phyloP scores from a whole-genome alignment of 352 stramenopile genomes.

The Lagenidium sp. region DNA sequence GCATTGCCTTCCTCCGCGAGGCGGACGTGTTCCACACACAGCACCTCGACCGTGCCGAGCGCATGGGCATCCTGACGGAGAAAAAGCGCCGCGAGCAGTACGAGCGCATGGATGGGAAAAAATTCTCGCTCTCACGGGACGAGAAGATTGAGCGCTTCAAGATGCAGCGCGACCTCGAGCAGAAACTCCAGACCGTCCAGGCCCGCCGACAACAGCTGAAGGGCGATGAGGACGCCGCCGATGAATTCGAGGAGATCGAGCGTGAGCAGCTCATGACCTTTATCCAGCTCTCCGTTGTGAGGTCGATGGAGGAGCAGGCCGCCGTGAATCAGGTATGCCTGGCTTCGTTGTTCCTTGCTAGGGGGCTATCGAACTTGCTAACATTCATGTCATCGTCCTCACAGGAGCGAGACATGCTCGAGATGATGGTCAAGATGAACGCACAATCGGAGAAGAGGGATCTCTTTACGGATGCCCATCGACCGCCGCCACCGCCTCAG shows the following conservation, averaged over 20 bases:
- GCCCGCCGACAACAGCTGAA: conserved; percentile 29
- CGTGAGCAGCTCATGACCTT: conserved; percentile 77
- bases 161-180: conserved; percentile 65
- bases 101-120: conserved; percentile 56
- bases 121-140: conserved; percentile 57
- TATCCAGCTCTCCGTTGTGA: conserved; percentile 65
- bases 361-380: not conserved
- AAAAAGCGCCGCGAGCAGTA: conserved; percentile 71
- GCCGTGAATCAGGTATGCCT: conserved; percentile 48
- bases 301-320: conserved; percentile 70
- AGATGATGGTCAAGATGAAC: conserved; percentile 83
- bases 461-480: conserved; percentile 60
- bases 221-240: conserved; percentile 40
- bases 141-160: conserved; percentile 81
- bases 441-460: conserved; percentile 39
- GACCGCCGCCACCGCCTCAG: conserved; percentile 41
- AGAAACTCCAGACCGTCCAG: conserved; percentile 50
- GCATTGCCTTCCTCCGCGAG: conserved; percentile 58
- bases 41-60: conserved; percentile 65
- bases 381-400: not conserved
- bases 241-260: conserved; percentile 69
- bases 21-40: conserved; percentile 70
- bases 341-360: not conserved
- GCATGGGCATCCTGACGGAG: conserved; percentile 43
- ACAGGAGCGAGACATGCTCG: conserved; percentile 73